Evolutionary conservation across 768 basidiomycete species (phyloP).

Genomic region (Pisolithus albus): DNA sequence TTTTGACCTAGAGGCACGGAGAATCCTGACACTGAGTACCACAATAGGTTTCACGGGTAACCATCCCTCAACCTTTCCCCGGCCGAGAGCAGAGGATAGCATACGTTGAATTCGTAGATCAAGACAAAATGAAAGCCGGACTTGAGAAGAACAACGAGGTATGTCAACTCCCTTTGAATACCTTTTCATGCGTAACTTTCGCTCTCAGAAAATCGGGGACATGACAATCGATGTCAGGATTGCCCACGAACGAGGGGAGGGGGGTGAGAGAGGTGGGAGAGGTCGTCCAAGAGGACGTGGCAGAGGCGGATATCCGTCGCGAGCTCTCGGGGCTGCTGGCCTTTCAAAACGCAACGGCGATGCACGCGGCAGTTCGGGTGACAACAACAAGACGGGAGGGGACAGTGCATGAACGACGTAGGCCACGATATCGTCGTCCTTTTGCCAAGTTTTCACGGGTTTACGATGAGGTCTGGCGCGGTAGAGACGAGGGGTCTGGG

Average conservation of each 20-base stretch:
- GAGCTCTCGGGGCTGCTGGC: slow-evolving; percentile 66
- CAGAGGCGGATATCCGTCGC: slow-evolving; percentile 50
- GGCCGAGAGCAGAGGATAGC: slow-evolving; percentile 56
- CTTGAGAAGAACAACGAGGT: slow-evolving; percentile 72
- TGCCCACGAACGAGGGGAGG: slow-evolving; percentile 51
- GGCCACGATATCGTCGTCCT: not conserved
- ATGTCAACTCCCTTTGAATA: slow-evolving; percentile 13
- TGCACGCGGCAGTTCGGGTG: slow-evolving; percentile 18
- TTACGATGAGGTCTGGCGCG: slow-evolving; percentile 1
- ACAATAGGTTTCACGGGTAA: slow-evolving; percentile 59
- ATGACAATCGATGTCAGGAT: slow-evolving; percentile 59
- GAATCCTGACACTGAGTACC: slow-evolving; percentile 1
- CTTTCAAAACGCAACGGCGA: slow-evolving; percentile 39
- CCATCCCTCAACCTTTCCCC: slow-evolving; percentile 43
- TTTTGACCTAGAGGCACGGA: not conserved
- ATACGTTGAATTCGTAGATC: slow-evolving; percentile 88
- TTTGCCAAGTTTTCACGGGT: not conserved
- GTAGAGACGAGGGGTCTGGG: slow-evolving; percentile 12
- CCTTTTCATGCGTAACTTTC: slow-evolving; percentile 6
- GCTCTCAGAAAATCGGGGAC: slow-evolving; percentile 61
- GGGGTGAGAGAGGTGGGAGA: slow-evolving; percentile 33
- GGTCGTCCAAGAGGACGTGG: slow-evolving; percentile 52
- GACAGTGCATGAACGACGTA: slow-evolving; percentile 18
- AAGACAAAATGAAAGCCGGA: slow-evolving; percentile 76
- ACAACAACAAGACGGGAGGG: slow-evolving; percentile 19